Base-by-base conservation (phyloP, 2,329 filamentous ascomycete genomes). In the Calonectria multiphialidica region DNA sequence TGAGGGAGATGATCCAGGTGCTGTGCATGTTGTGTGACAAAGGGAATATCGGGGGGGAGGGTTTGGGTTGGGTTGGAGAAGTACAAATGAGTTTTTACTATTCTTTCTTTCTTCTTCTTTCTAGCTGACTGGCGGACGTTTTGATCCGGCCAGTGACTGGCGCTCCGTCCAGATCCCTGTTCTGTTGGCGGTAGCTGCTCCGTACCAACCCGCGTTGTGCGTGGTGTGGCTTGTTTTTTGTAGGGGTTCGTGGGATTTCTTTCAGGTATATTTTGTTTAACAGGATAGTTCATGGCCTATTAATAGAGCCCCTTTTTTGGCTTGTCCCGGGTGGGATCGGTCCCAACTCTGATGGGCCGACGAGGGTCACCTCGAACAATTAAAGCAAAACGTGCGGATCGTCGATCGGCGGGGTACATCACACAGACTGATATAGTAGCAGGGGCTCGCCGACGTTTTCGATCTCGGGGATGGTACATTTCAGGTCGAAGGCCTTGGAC, bases 381-480 rank as follows among this genome's bases (percentile, higher is more conserved):
- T 61, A 50, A 68, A 65, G 50, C 57, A 61, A 72, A 68, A 64
- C 59, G 44, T 59, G 59, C 47, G 61, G 47, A 21, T 68, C 49
- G 70, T 40, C 33, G 40, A 65, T 68, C 35, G 47, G n/a, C 42
- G 68, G 33, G 21, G 62, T 45, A 35, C 35, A 72, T 83, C 78
- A 85, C 67, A 84, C 83, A 61, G 91, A 92, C 84, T 96, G 94
- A 83, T 99, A 99, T 76, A 99, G 90, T 57, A 99, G 89, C 63
- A 99, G 89, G 25, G 97, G 97, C 85, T 99, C 97, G 85, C 97
- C 97, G 70, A 98, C 93, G 83, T 98, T 97, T 86, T 98, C 96
- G 84, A 99, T 98, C 85, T 99, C 97, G 59, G 97, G 97, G 82
- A 99, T 98, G 35, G 97, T 99, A 88, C 97, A 99, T 84, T 98